Evolutionary conservation across 2,329 filamentous ascomycete species (phyloP).

Genomic region (Ascochyta rabiei): DNA sequence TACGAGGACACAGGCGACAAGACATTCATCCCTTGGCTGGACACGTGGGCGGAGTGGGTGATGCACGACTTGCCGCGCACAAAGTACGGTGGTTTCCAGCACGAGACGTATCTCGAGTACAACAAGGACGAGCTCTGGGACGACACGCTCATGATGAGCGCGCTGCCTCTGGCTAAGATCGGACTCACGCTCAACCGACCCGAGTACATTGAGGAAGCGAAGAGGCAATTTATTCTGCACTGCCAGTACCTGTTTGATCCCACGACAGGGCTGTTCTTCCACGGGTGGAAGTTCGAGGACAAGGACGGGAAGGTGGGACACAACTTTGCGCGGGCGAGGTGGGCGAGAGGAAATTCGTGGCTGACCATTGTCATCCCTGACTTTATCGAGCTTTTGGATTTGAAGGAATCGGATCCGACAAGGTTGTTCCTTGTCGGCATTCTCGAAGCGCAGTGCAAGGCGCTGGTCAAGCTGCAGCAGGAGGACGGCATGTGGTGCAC

Average conservation of each 20-base stretch:
- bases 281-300: conserved; percentile 79
- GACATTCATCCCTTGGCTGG: conserved; percentile 76
- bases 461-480: conserved; percentile 66
- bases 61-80: conserved; percentile 78
- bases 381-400: conserved; percentile 73
- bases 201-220: conserved; percentile 78
- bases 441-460: conserved; percentile 71
- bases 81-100: conserved; percentile 74
- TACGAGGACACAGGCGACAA: conserved; percentile 75
- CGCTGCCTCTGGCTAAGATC: conserved; percentile 80
- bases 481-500: conserved; percentile 74
- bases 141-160: conserved; percentile 88
- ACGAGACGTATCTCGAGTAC: conserved; percentile 72
- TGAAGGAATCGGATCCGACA: conserved; percentile 65
- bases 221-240: conserved; percentile 77
- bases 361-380: conserved; percentile 84
- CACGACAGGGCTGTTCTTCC: conserved; percentile 75
- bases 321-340: conserved; percentile 62
- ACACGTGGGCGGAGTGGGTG: conserved; percentile 82
- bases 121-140: conserved; percentile 83
- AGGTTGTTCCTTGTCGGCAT: conserved; percentile 66
- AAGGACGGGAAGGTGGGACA: conserved; percentile 60
- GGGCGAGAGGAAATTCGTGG: conserved; percentile 73
- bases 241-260: conserved; percentile 80
- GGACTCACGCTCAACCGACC: conserved; percentile 72